A percentile compares a stretch with the other conserved stretches of the same genome.
phyloP scores from a whole-genome alignment of 176 grass and related monocot species.

The Microstegium vimineum region DNA sequence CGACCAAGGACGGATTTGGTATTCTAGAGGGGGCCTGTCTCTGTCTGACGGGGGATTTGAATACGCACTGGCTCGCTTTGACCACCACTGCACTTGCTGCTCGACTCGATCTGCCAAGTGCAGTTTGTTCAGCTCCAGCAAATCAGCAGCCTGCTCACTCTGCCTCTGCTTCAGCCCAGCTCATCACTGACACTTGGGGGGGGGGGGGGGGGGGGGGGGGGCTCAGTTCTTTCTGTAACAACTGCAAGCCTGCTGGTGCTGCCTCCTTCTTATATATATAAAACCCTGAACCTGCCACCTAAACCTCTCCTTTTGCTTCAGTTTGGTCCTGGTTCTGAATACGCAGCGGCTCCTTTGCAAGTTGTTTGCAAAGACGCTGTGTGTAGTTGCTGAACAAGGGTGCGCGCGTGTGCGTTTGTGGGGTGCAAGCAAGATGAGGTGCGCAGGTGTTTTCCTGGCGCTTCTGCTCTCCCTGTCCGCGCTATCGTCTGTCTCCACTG shows the following conservation, averaged over 20 bases:
- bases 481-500: constrained; percentile 12
- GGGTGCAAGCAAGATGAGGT: constrained; percentile 10
- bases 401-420: not conserved
- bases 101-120: not conserved
- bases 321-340: constrained; percentile 13
- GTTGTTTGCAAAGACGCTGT: not conserved
- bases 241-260: not conserved
- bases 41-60: constrained; percentile 41
- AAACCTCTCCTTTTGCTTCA: constrained; percentile 36
- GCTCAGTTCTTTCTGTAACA: not conserved
- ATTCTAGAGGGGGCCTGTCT: constrained; percentile 38
- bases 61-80: constrained; percentile 38
- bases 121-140: not conserved
- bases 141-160: not conserved
- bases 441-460: constrained; percentile 16
- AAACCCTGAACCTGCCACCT: constrained; percentile 30
- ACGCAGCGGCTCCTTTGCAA: not conserved
- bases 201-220: too few species aligned
- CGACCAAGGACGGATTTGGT: constrained; percentile 30
- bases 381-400: not conserved
- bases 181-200: not conserved
- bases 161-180: too few species aligned
- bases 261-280: constrained; percentile 43
- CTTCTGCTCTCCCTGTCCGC: constrained; percentile 34
- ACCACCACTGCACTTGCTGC: constrained; percentile 11